Conservation (phyloP, 495 filamentous ascomycete species). For the Neurospora sublineolata region DNA sequence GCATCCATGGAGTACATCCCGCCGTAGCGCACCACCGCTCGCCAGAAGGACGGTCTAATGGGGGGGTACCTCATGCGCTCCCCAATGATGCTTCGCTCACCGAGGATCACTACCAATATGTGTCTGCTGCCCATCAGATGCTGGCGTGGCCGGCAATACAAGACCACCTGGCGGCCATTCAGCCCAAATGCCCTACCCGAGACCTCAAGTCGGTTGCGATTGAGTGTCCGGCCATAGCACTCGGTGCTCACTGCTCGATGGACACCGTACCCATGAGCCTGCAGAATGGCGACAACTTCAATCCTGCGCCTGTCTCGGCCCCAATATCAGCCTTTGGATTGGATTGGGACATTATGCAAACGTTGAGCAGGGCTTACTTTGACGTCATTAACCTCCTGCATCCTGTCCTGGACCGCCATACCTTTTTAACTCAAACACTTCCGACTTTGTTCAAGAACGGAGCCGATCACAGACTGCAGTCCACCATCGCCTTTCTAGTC, state of each 20-base stretch:
- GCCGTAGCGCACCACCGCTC: not conserved
- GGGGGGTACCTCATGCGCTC: not conserved
- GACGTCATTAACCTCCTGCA: slow-evolving; percentile 44
- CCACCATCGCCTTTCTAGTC: slow-evolving; percentile 44
- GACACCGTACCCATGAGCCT: slow-evolving; percentile 3
- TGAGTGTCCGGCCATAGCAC: slow-evolving; percentile 37
- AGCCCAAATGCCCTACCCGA: slow-evolving; percentile 18
- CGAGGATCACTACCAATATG: slow-evolving; percentile 32
- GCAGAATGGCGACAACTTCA: not conserved
- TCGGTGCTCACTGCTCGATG: slow-evolving; percentile 20
- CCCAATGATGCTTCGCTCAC: slow-evolving; percentile 2
- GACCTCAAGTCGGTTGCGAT: slow-evolving; percentile 25
- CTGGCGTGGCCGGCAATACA: slow-evolving; percentile 46
- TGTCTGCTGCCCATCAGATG: slow-evolving; percentile 46
- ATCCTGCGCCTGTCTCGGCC: not conserved
- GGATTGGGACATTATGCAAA: slow-evolving; percentile 38
- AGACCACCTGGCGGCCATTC: slow-evolving; percentile 27
- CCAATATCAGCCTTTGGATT: slow-evolving; percentile 15
- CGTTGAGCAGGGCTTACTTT: slow-evolving; percentile 41
- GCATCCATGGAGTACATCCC: slow-evolving; percentile 3
- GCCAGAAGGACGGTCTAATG: not conserved
- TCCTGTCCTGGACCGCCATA: slow-evolving; percentile 43
- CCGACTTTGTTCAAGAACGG: slow-evolving; percentile 34
- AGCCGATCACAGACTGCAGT: slow-evolving; percentile 35
- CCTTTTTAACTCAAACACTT: slow-evolving; percentile 38